phyloP scores from a whole-genome alignment of 1,284 basidiomycete genomes.

The Trichosporon coremiiforme region DNA sequence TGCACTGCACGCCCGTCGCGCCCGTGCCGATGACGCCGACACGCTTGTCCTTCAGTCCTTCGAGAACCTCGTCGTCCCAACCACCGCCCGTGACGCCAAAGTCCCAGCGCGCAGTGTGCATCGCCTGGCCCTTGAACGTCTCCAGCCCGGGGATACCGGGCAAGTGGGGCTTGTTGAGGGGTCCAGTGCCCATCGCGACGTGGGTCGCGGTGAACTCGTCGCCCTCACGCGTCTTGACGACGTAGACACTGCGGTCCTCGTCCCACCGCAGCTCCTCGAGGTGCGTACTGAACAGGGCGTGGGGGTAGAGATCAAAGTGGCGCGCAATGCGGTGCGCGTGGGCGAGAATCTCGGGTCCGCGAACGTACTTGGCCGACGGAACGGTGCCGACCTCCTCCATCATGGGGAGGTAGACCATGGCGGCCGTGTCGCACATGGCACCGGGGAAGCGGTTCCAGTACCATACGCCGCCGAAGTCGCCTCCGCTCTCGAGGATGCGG shows the following conservation, averaged over 20 bases:
- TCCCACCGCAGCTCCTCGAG: constrained; percentile 25
- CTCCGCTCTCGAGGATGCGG: constrained; percentile 28
- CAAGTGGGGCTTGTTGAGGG: constrained; percentile 26
- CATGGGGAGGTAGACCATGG: constrained; percentile 30
- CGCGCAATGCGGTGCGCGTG: constrained; percentile 27
- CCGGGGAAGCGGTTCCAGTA: constrained; percentile 34
- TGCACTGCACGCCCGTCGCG: constrained; percentile 26
- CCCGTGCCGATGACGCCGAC: constrained; percentile 25
- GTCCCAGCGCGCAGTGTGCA: constrained; percentile 31
- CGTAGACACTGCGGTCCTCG: constrained; percentile 22
- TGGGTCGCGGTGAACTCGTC: constrained; percentile 29
- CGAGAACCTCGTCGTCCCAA: constrained; percentile 22
- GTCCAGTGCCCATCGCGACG: constrained; percentile 27
- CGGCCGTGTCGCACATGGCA: constrained; percentile 32
- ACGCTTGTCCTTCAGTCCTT: constrained; percentile 25
- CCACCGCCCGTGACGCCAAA: constrained; percentile 26
- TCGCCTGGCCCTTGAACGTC: constrained; percentile 26
- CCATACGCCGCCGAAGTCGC: constrained; percentile 33
- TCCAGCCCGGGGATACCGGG: constrained; percentile 26
- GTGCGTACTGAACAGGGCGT: constrained; percentile 30
- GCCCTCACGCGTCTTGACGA: constrained; percentile 25
- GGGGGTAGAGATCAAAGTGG: constrained; percentile 25
- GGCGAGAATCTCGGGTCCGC: constrained; percentile 29
- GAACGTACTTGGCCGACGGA: constrained; percentile 26
- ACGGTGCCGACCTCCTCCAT: constrained; percentile 27